Percentiles rank a stretch among this genome's conserved stretches.
Conservation (phyloP, 352 stramenopile genomes). For the Heterotrichella gracilis region DNA sequence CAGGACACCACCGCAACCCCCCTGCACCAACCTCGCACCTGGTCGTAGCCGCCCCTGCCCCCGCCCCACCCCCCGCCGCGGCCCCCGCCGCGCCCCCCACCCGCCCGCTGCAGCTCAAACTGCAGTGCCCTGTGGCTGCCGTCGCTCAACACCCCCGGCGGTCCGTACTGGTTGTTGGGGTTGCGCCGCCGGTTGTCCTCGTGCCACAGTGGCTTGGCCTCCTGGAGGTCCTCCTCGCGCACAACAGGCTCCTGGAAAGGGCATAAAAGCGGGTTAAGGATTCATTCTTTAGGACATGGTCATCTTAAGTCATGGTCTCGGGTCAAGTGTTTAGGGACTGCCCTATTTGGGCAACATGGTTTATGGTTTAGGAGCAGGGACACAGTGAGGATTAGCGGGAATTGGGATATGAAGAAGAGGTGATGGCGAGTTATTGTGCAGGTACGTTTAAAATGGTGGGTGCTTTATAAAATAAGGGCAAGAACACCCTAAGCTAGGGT, state of each 20-base stretch:
- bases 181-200: not conserved
- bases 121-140: not conserved
- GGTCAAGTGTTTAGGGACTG: no score
- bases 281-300: no score
- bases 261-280: no score
- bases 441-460: not conserved
- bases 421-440: not conserved
- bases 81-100: not conserved
- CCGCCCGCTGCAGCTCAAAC: not conserved
- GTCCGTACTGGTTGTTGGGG: no score
- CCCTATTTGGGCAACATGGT: no score
- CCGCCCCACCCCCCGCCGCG: no score
- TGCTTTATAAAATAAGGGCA: not conserved
- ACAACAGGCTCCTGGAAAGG: not conserved
- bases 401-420: not conserved
- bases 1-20: no score
- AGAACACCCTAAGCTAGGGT: no score
- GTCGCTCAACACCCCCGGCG: not conserved
- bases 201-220: not conserved
- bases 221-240: not conserved
- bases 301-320: no score
- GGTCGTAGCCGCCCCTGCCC: no score
- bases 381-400: not conserved
- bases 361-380: no score
- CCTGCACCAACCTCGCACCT: no score